Evolutionary conservation across 768 basidiomycete species (phyloP).

Genomic region (Hygrophorus russula): DNA sequence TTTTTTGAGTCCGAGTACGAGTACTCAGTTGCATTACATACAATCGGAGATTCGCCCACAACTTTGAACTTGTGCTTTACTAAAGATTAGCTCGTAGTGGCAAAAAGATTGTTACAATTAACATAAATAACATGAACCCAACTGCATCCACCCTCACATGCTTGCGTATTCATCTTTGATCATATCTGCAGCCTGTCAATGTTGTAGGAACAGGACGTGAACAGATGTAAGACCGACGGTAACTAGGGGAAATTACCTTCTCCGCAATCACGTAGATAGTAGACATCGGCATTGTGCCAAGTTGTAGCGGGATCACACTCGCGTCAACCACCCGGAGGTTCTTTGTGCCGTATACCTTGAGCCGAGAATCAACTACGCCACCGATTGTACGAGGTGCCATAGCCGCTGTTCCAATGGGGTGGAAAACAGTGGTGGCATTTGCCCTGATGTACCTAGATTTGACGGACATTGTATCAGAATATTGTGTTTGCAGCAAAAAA

Average conservation of each 20-base stretch:
- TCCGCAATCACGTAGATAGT: conserved; percentile 4
- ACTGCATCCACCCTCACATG: no score
- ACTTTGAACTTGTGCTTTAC: no score
- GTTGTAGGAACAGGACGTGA: neutral
- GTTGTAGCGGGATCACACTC: conserved; percentile 1
- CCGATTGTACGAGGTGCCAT: conserved; percentile 17
- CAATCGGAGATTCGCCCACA: no score
- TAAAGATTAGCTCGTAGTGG: no score
- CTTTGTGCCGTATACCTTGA: conserved; percentile 17
- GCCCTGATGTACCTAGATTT: conserved; percentile 9
- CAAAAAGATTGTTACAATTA: no score
- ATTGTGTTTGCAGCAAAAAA: neutral
- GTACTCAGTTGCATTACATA: no score
- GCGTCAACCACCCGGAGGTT: conserved; percentile 25
- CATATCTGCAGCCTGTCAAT: conserved; percentile 2
- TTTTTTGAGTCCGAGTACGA: no score
- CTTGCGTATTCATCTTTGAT: neutral
- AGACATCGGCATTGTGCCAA: conserved; percentile 1
- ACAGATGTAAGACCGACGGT: neutral
- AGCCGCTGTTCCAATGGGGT: conserved; percentile 23
- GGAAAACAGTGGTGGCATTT: conserved; percentile 12
- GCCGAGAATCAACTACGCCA: conserved; percentile 16
- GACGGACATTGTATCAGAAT: neutral
- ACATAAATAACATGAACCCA: no score
- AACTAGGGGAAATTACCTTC: neutral